A percentile compares a stretch with the other conserved stretches of the same genome.
phyloP scores from a whole-genome alignment of 805 yeast genomes.

The Wickerhamiella azymoides region DNA sequence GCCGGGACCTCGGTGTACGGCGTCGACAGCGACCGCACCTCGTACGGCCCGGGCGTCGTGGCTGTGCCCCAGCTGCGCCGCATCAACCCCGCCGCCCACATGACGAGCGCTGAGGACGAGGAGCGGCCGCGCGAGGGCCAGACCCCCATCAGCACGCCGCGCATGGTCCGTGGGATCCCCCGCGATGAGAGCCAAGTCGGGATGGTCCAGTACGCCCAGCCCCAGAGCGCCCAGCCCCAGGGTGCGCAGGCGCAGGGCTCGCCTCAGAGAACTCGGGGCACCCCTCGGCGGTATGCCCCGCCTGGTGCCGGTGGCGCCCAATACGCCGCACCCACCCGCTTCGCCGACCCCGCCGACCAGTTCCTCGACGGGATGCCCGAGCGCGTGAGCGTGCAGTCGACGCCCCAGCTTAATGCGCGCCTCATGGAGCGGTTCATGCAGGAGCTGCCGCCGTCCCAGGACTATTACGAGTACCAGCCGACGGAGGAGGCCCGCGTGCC shows the following conservation, averaged over 20 bases:
- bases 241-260: no score
- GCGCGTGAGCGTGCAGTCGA: not conserved
- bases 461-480: slow-evolving; percentile 2
- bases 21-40: slow-evolving; percentile 11
- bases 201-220: slow-evolving; percentile 7
- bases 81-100: not conserved
- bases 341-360: slow-evolving; percentile 10
- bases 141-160: slow-evolving; percentile 9
- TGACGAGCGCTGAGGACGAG: slow-evolving; percentile 8
- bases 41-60: slow-evolving; percentile 22
- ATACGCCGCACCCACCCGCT: no score
- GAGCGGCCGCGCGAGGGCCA: slow-evolving; percentile 6
- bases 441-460: slow-evolving; percentile 7
- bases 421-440: slow-evolving; percentile 8
- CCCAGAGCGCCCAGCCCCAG: no score
- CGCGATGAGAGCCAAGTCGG: slow-evolving; percentile 8
- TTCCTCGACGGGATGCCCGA: slow-evolving; percentile 9
- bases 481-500: not conserved
- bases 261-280: no score
- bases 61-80: slow-evolving; percentile 20
- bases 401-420: not conserved
- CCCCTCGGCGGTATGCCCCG: no score
- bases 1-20: slow-evolving; percentile 23
- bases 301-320: no score
- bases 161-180: slow-evolving; percentile 1